Evolutionary conservation across 257 asterid species (phyloP), one percentile per base, ranked within the genome.

Genomic region (Nemophila menziesii): DNA sequence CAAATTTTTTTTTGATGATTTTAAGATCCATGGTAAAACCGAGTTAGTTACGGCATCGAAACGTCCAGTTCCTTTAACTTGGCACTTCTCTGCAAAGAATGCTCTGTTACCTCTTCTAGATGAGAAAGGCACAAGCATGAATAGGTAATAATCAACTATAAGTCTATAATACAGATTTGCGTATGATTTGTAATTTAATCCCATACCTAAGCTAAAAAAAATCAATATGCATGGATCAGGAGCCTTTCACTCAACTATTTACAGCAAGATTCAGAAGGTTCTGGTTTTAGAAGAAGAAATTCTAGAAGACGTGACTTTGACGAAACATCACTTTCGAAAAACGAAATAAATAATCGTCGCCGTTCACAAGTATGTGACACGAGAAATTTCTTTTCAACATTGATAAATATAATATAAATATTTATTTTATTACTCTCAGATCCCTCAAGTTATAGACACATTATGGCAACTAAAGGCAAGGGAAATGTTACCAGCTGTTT

Each of bases 401-500:
- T n/a, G n/a, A n/a, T n/a, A n/a, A n/a, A n/a, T n/a, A n/a, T n/a
- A n/a, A n/a, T n/a, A n/a, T n/a, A n/a, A n/a, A n/a, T n/a, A n/a
- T n/a, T n/a, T n/a, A n/a, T n/a, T n/a, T 56, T 49, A 33, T 43
- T 52, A 20, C 27, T 48, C 49, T 20, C 54, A 89, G 98, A 92
- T 85, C 57, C 98, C 98, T 55, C 96, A 74, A 75, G 89, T 85
- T 56, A 60, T 78, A 58, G 94, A 90, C 69, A 85, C 98, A 16
- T 44, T 90, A 37, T 79, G 82, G 82, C 93, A 90, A 59, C 94
- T 90, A 43, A 62, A 90, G 62, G 75, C 60, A 46, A 77, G 74
- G 70, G 89, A 78, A 60, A 85, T 90, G 95, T 94, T 90, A 55
- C 98, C 98, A 49, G 95, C 94, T 26, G 92, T 89, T 56, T 89